These are phyloP conservation scores for Heterobasidion annosum DNA, from an alignment of 1,284 basidiomycete species.

Conservation along the genomic window DNA sequence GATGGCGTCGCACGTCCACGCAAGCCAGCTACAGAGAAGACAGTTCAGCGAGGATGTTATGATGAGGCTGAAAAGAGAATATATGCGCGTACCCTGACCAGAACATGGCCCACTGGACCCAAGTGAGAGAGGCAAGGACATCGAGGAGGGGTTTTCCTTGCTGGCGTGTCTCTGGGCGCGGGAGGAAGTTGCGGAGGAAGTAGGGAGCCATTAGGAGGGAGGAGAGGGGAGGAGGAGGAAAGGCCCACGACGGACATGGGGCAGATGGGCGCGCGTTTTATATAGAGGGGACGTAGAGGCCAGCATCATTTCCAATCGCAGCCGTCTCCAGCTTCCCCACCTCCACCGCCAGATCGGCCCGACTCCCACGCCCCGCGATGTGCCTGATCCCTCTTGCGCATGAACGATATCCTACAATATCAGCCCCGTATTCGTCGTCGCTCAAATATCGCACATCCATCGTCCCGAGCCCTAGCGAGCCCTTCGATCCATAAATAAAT, in stretches of 20 bases:
- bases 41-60: too few relatives aligned
- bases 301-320: not conserved
- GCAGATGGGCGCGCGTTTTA: not conserved
- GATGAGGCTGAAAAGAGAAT: not conserved
- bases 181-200: constrained; percentile 4
- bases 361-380: not conserved
- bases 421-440: too few relatives aligned
- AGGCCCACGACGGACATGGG: not conserved
- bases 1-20: constrained; percentile 6
- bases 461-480: too few relatives aligned
- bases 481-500: too few relatives aligned
- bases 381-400: not conserved
- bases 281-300: not conserved
- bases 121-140: constrained; percentile 26
- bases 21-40: constrained; percentile 1
- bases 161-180: not conserved
- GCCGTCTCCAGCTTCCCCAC: not conserved
- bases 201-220: constrained; percentile 4
- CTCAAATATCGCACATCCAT: too few relatives aligned
- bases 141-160: constrained; percentile 21
- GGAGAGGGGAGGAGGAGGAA: not conserved
- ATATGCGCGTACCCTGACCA: constrained; percentile 25
- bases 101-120: constrained; percentile 38
- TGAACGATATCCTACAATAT: too few relatives aligned
- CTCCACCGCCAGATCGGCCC: not conserved